Conservation (phyloP, 192 early-diverging fungal species). For the Gorgonomyces haynaldii region DNA sequence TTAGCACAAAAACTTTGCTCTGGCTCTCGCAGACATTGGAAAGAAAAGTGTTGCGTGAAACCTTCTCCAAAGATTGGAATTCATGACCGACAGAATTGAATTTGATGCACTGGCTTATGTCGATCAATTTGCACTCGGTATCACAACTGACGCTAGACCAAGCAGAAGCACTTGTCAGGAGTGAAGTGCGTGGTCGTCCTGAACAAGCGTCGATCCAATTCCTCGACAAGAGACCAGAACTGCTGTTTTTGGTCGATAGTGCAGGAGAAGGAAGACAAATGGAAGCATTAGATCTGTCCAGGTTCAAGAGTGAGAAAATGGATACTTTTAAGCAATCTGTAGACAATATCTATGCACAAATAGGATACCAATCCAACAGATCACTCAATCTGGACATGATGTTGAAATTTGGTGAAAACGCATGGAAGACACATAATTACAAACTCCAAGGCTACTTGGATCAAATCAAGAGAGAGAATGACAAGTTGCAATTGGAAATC, state of each 20-base stretch:
- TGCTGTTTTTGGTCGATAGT: too few species aligned
- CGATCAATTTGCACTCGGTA: not conserved
- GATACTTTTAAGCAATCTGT: conserved; percentile 17
- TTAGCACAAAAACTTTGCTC: conserved; percentile 12
- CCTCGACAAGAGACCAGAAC: too few species aligned
- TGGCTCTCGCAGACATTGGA: conserved; percentile 11
- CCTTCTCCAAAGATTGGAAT: not conserved
- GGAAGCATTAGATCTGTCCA: not conserved
- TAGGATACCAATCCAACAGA: conserved; percentile 31
- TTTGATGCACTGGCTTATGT: conserved; percentile 3
- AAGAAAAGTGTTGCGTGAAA: conserved; percentile 1
- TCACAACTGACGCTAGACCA: not conserved
- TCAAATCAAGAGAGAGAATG: conserved; percentile 10
- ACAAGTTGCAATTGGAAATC: conserved; percentile 10
- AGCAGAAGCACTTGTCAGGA: too few species aligned
- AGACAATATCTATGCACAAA: conserved; percentile 34
- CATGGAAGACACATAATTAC: conserved; percentile 31
- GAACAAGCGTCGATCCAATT: too few species aligned
- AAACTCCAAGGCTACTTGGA: conserved; percentile 22
- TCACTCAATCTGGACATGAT: conserved; percentile 38
- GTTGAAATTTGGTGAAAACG: conserved; percentile 28
- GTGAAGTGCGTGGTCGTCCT: too few species aligned
- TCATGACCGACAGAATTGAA: not conserved
- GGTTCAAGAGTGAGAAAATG: not conserved
- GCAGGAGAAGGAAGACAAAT: too few species aligned